Evolutionary conservation across 2,329 filamentous ascomycete genomes (phyloP).

Genomic region (Tolypocladium nubicola): DNA sequence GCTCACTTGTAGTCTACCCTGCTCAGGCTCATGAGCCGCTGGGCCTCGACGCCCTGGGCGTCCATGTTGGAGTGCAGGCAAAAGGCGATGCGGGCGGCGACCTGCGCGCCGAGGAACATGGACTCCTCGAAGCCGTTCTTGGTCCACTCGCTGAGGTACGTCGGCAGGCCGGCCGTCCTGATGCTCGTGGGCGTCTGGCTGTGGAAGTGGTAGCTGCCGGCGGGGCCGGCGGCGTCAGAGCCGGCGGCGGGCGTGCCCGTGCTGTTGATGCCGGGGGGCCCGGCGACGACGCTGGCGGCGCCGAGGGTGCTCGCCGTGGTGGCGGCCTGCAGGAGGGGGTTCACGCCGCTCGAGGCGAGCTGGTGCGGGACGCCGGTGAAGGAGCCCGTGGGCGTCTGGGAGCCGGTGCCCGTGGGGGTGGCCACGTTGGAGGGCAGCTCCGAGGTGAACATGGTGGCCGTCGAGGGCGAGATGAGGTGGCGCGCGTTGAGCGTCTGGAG

Average conservation of each 20-base stretch:
- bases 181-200: constrained; percentile 73
- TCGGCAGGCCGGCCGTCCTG: constrained; percentile 65
- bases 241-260: constrained; percentile 29
- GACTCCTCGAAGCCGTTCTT: constrained; percentile 71
- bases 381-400: constrained; percentile 72
- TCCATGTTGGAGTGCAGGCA: constrained; percentile 48
- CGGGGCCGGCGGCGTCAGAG: constrained; percentile 25
- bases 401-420: constrained; percentile 80
- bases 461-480: constrained; percentile 84
- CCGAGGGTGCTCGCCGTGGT: constrained; percentile 58
- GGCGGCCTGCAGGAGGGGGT: constrained; percentile 84
- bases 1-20: constrained; percentile 52
- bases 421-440: constrained; percentile 91
- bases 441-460: constrained; percentile 92
- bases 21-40: constrained; percentile 45
- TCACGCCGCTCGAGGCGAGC: constrained; percentile 54
- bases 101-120: constrained; percentile 77
- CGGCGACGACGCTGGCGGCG: constrained; percentile 30
- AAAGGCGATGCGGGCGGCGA: constrained; percentile 57
- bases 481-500: constrained; percentile 68
- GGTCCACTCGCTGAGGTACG: constrained; percentile 87
- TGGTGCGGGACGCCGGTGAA: constrained; percentile 45
- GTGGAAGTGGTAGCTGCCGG: constrained; percentile 41
- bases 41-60: constrained; percentile 36
- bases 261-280: not conserved